Conservation (phyloP, 345 rosid genomes). For the Eucalyptus decipiens region DNA sequence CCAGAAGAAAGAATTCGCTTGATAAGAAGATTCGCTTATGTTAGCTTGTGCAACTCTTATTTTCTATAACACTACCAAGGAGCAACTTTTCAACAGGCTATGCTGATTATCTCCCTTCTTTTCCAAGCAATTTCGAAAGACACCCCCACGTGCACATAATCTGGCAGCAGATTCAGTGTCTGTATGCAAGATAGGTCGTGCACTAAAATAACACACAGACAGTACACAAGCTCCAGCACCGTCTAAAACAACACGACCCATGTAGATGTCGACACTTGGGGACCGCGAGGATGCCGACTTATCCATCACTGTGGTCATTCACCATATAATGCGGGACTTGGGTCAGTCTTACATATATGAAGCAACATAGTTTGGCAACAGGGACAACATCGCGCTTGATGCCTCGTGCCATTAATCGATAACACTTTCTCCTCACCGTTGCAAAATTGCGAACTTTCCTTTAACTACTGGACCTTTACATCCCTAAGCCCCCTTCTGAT, state of each 20-base stretch:
- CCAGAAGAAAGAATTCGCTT: neutral
- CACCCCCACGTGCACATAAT: neutral
- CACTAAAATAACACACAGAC: neutral
- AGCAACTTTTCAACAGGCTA: neutral
- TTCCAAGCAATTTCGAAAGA: neutral
- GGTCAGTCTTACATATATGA: neutral
- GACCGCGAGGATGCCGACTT: neutral
- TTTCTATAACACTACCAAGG: neutral
- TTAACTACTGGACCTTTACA: neutral
- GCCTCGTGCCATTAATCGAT: neutral
- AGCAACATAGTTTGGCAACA: neutral
- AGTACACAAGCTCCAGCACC: neutral
- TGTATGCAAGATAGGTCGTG: neutral
- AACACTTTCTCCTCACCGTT: neutral
- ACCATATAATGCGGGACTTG: neutral
- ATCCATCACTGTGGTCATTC: neutral
- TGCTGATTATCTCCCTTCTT: neutral
- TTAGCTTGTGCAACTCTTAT: neutral
- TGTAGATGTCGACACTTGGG: neutral
- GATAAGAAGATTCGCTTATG: neutral
- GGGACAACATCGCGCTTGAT: neutral
- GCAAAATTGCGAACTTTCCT: neutral
- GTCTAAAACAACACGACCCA: neutral
- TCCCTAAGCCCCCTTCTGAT: neutral
- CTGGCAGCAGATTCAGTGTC: neutral